Evolutionary conservation across 2,329 filamentous ascomycete species (phyloP).

Genomic region (Westerdykella ornata): DNA sequence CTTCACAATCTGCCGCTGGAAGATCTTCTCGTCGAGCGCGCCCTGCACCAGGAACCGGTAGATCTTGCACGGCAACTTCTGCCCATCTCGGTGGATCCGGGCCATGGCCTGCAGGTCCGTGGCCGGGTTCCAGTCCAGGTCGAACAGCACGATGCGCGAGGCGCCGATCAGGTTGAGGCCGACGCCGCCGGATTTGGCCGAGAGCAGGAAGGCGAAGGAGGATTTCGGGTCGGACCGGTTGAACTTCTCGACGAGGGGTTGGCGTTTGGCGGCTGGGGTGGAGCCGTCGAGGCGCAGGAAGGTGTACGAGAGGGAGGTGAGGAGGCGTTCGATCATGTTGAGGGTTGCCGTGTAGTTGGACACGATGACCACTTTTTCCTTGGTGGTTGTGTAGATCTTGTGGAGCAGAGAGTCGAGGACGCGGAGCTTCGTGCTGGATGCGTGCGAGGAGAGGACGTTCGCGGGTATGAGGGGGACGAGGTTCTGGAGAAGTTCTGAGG

Average conservation of each 20-base stretch:
- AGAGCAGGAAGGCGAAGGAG: slow-evolving; percentile 63
- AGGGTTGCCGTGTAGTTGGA: slow-evolving; percentile 70
- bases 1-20: slow-evolving; percentile 65
- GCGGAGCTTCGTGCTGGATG: slow-evolving; percentile 59
- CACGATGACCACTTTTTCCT: slow-evolving; percentile 68
- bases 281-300: slow-evolving; percentile 65
- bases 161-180: slow-evolving; percentile 67
- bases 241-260: slow-evolving; percentile 63
- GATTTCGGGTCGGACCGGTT: slow-evolving; percentile 52
- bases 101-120: slow-evolving; percentile 70
- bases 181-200: slow-evolving; percentile 63
- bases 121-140: slow-evolving; percentile 70
- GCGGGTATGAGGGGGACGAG: slow-evolving; percentile 49
- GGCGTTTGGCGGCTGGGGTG: slow-evolving; percentile 57
- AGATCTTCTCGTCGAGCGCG: slow-evolving; percentile 68
- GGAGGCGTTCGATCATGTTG: slow-evolving; percentile 57
- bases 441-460: slow-evolving; percentile 50
- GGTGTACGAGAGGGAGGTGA: slow-evolving; percentile 53
- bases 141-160: slow-evolving; percentile 62
- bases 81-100: slow-evolving; percentile 65
- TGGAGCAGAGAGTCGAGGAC: slow-evolving; percentile 61
- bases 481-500: slow-evolving; percentile 41
- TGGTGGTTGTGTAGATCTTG: slow-evolving; percentile 53
- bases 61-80: slow-evolving; percentile 60
- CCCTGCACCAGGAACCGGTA: slow-evolving; percentile 64